phyloP scores from a whole-genome alignment of 2,329 filamentous ascomycete species.

The Pseudopyricularia cyperi region DNA sequence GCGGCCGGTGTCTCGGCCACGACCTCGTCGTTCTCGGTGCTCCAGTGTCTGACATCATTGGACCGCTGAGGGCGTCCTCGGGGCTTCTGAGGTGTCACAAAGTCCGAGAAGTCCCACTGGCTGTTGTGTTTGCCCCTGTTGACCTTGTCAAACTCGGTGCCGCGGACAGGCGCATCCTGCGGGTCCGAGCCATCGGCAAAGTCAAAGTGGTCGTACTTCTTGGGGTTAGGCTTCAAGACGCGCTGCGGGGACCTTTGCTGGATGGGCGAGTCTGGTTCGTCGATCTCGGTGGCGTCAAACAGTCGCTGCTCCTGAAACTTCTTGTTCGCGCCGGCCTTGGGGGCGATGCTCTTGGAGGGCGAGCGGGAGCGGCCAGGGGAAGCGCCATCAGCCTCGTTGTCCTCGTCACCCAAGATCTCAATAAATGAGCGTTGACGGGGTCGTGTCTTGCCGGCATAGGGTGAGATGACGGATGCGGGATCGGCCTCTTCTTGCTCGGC shows the following conservation, averaged over 20 bases:
- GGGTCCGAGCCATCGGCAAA: conserved; percentile 54
- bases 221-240: conserved; percentile 53
- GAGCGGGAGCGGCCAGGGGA: conserved; percentile 23
- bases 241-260: conserved; percentile 25
- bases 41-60: conserved; percentile 69
- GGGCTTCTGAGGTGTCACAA: conserved; percentile 66
- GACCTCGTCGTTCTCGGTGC: conserved; percentile 50
- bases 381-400: conserved; percentile 8
- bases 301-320: conserved; percentile 51
- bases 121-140: conserved; percentile 52
- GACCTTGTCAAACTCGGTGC: conserved; percentile 24
- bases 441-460: conserved; percentile 39
- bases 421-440: conserved; percentile 52
- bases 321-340: conserved; percentile 44
- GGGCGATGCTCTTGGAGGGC: conserved; percentile 27
- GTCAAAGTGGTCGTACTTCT: conserved; percentile 78
- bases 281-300: conserved; percentile 34
- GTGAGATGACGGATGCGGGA: conserved; percentile 17
- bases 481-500: conserved; percentile 41
- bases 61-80: conserved; percentile 47
- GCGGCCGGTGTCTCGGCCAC: conserved; percentile 39
- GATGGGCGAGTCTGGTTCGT: conserved; percentile 26
- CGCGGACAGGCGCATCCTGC: conserved; percentile 30
- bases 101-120: conserved; percentile 84
- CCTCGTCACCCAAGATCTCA: conserved; percentile 53